Evolutionary conservation across 371 early-diverging fungal species (phyloP).

Genomic region (Rhizomucor pusillus): DNA sequence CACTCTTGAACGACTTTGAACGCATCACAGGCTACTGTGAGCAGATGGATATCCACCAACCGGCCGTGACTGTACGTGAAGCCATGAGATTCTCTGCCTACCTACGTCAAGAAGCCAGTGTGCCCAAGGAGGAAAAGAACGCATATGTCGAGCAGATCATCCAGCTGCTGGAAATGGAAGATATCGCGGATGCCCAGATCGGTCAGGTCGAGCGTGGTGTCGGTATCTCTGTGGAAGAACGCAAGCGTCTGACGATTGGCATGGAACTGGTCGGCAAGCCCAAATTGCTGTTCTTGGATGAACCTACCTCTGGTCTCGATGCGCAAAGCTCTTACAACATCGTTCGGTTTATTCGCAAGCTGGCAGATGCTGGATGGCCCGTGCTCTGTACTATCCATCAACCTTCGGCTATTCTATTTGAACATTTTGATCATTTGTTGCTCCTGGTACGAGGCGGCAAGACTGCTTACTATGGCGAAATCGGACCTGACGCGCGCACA

Average conservation of each 20-base stretch:
- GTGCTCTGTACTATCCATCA: slow-evolving; percentile 69
- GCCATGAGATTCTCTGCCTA: slow-evolving; percentile 68
- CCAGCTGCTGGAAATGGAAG: slow-evolving; percentile 57
- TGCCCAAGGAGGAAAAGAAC: slow-evolving; percentile 53
- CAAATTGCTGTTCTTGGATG: slow-evolving; percentile 76
- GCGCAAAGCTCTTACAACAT: slow-evolving; percentile 69
- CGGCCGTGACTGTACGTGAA: slow-evolving; percentile 58
- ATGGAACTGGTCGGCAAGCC: slow-evolving; percentile 73
- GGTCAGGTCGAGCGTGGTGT: slow-evolving; percentile 44
- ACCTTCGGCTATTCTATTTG: slow-evolving; percentile 62
- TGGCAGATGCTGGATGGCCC: slow-evolving; percentile 59
- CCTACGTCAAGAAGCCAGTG: slow-evolving; percentile 55
- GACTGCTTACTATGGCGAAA: slow-evolving; percentile 62
- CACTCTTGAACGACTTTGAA: slow-evolving; percentile 51
- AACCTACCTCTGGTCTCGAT: slow-evolving; percentile 77
- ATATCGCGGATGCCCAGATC: slow-evolving; percentile 54
- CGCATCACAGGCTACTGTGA: slow-evolving; percentile 80
- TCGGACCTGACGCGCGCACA: slow-evolving; percentile 51
- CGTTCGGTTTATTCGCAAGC: slow-evolving; percentile 60
- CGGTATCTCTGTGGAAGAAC: slow-evolving; percentile 64
- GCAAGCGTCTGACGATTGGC: slow-evolving; percentile 68
- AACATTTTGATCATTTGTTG: slow-evolving; percentile 65
- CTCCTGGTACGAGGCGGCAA: slow-evolving; percentile 67
- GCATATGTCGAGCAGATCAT: slow-evolving; percentile 66
- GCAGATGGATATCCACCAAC: slow-evolving; percentile 78